Conservation (phyloP, 1,139 yeast species). For the Scheffersomyces lignicola region DNA sequence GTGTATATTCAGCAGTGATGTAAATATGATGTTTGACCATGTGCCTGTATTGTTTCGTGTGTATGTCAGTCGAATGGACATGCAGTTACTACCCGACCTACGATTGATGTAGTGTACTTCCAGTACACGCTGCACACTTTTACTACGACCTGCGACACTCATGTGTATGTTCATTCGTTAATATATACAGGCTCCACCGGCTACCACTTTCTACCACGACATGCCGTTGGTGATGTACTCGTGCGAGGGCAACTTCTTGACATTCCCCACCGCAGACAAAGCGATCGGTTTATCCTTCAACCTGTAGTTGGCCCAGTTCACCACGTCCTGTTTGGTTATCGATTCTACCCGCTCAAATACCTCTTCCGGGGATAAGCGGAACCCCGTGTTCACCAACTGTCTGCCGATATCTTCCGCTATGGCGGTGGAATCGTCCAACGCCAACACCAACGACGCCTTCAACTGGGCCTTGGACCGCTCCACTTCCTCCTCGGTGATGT, state of each 20-base stretch:
- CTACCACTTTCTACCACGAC: constrained; percentile 26
- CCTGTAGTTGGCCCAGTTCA: constrained; percentile 85
- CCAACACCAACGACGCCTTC: constrained; percentile 84
- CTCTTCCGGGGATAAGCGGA: constrained; percentile 86
- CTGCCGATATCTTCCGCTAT: constrained; percentile 98
- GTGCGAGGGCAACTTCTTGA: constrained; percentile 61
- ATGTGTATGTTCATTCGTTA: constrained; percentile 6
- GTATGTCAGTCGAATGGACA: no score
- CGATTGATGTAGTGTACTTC: no score
- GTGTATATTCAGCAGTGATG: no score
- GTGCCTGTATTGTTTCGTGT: no score
- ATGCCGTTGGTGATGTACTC: constrained; percentile 46
- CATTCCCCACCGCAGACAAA: constrained; percentile 86
- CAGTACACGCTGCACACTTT: no score
- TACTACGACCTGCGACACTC: neutral
- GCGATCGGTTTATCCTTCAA: constrained; percentile 80
- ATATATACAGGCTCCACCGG: no score
- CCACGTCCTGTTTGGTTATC: constrained; percentile 76
- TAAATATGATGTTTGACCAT: no score
- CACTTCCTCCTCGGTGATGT: constrained; percentile 80
- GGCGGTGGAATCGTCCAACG: constrained; percentile 93
- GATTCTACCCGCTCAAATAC: constrained; percentile 82
- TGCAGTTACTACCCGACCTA: no score
- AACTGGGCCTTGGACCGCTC: constrained; percentile 93
- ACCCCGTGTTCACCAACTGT: constrained; percentile 93